These are phyloP conservation scores for Populus tomentosa DNA, from an alignment of 441 rosid genomes.

Conservation along the genomic window DNA sequence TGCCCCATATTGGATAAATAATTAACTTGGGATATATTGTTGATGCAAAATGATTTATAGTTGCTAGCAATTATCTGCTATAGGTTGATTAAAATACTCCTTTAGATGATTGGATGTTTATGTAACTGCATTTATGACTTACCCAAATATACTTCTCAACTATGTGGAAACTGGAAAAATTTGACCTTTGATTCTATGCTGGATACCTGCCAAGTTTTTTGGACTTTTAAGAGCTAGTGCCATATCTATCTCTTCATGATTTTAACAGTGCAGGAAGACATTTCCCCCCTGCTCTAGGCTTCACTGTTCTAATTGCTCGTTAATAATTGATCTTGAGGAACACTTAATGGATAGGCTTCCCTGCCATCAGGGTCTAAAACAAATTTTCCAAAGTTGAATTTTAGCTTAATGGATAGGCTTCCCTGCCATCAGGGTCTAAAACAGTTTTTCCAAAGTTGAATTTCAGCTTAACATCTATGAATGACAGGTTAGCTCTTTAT, in stretches of 20 bases:
- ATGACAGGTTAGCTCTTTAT: not conserved
- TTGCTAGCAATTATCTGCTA: not conserved
- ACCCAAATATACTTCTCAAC: not conserved
- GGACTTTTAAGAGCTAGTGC: not conserved
- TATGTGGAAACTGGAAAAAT: not conserved
- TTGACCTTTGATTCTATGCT: not conserved
- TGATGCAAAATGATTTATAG: not conserved
- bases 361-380: not conserved
- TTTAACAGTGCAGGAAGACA: not conserved
- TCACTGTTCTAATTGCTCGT: not conserved
- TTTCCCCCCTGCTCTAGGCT: not conserved
- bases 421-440: not conserved
- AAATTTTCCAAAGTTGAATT: not conserved
- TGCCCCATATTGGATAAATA: not conserved
- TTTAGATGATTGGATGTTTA: not conserved
- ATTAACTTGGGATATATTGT: not conserved
- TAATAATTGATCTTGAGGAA: not conserved
- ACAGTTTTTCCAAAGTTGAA: not conserved
- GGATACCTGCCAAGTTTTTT: not conserved
- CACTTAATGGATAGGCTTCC: not conserved
- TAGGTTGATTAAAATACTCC: not conserved
- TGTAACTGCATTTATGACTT: not conserved
- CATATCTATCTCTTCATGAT: no score
- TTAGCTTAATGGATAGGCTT: not conserved
- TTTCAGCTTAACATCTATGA: not conserved